A percentile compares a stretch with the other conserved stretches of the same genome.
phyloP scores from a whole-genome alignment of 306 rosid species.

The Vigna mungo region DNA sequence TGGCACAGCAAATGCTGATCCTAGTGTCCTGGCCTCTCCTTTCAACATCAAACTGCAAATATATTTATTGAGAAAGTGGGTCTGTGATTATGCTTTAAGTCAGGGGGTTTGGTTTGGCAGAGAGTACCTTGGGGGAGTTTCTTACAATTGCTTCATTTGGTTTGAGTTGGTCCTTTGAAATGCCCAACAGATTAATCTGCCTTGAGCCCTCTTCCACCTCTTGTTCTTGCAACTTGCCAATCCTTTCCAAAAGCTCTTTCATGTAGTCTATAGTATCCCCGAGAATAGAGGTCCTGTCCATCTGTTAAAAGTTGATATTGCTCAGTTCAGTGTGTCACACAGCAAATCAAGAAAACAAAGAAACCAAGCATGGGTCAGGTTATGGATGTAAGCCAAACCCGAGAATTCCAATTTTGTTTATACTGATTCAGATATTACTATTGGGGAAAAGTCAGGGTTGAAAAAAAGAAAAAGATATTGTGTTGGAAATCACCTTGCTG shows the following conservation, averaged over 20 bases:
- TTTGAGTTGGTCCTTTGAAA: slow-evolving; percentile 59
- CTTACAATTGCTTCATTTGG: slow-evolving; percentile 65
- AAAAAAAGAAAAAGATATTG: neutral
- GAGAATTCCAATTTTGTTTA: slow-evolving; percentile 9
- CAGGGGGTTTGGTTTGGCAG: neutral
- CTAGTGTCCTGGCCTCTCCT: slow-evolving; percentile 66
- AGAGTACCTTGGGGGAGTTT: slow-evolving; percentile 78
- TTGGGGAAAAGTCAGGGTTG: neutral
- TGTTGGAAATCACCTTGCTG: slow-evolving; percentile 68
- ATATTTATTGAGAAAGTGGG: slow-evolving; percentile 8
- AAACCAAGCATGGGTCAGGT: neutral
- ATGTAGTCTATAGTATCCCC: slow-evolving; percentile 29
- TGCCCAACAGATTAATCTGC: slow-evolving; percentile 52
- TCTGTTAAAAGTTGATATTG: slow-evolving; percentile 17
- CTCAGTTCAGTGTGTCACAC: slow-evolving; percentile 30
- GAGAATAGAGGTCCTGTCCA: slow-evolving; percentile 33
- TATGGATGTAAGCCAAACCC: neutral
- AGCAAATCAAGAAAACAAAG: slow-evolving; percentile 27
- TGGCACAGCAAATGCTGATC: slow-evolving; percentile 77
- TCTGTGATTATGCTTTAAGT: slow-evolving; percentile 10
- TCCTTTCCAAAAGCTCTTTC: slow-evolving; percentile 48
- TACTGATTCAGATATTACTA: neutral
- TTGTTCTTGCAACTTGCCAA: slow-evolving; percentile 73
- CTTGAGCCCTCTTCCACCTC: slow-evolving; percentile 53
- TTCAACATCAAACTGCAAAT: slow-evolving; percentile 76